These are phyloP conservation scores for Flagelloscypha sp. DNA, from an alignment of 768 basidiomycete species.

Conservation along the genomic window DNA sequence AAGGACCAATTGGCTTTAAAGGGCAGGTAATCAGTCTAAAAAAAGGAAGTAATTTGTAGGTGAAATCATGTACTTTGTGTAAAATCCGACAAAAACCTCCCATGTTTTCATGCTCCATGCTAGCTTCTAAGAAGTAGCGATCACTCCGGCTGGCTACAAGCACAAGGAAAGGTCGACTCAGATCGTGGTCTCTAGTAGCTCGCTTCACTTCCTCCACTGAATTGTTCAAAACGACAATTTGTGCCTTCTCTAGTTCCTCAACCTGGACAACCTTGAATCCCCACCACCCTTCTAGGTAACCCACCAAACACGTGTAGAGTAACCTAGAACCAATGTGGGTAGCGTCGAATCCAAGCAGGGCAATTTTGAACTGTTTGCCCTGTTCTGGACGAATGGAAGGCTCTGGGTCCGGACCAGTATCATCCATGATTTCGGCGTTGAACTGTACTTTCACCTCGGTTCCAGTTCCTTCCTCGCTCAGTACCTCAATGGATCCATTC, in stretches of 20 bases:
- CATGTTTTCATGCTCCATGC: conserved; percentile 63
- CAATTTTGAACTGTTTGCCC: conserved; percentile 40
- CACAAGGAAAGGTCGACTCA: conserved; percentile 61
- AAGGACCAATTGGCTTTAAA: conserved; percentile 84
- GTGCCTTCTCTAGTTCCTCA: conserved; percentile 39
- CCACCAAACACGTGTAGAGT: conserved; percentile 49
- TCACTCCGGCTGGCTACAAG: conserved; percentile 66
- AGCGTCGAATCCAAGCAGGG: conserved; percentile 65
- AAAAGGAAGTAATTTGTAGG: no score
- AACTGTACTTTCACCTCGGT: conserved; percentile 89
- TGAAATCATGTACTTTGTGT: no score
- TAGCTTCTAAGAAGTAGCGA: conserved; percentile 50
- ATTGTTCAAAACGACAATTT: conserved; percentile 79
- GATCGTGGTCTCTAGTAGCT: conserved; percentile 51
- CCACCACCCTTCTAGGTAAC: conserved; percentile 74
- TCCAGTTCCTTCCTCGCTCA: conserved; percentile 83
- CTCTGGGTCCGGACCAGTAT: conserved; percentile 33
- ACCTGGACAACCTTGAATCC: conserved; percentile 45
- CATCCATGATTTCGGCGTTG: conserved; percentile 54
- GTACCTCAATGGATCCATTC: conserved; percentile 87
- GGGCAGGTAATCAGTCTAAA: no score
- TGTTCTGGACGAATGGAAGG: conserved; percentile 36
- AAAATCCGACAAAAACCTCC: conserved; percentile 87
- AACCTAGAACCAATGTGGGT: conserved; percentile 60
- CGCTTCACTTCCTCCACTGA: conserved; percentile 49